Evolutionary conservation across 164 flowering plant species (phyloP).

Genomic region (Malania oleifera): DNA sequence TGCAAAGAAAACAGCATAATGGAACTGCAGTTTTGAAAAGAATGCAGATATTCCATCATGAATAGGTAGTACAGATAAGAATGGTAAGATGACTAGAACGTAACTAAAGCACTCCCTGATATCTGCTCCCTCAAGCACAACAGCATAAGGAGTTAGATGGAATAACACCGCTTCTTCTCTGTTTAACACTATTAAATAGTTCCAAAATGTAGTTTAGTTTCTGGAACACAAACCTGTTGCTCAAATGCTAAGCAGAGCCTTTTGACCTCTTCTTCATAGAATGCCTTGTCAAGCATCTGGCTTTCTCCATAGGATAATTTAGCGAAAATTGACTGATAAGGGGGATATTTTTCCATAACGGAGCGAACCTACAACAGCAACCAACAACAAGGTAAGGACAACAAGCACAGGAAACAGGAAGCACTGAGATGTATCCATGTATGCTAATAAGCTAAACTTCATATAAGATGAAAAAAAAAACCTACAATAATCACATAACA

Average conservation of each 20-base stretch:
- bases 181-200: too few species aligned
- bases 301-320: conserved; percentile 95
- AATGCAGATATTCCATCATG: not conserved
- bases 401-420: not conserved
- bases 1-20: conserved; percentile 90
- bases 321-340: conserved; percentile 89
- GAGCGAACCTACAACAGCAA: conserved; percentile 64
- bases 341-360: conserved; percentile 96
- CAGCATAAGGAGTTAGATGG: too few species aligned
- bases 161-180: too few species aligned
- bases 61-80: too few species aligned
- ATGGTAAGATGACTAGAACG: too few species aligned
- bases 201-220: too few species aligned
- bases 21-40: conserved; percentile 60
- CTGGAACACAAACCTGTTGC: conserved; percentile 67
- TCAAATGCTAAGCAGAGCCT: conserved; percentile 94
- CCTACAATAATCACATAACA: conserved; percentile 6
- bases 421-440: not conserved
- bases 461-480: not conserved
- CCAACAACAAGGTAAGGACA: not conserved
- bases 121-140: too few species aligned
- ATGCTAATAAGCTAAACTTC: not conserved
- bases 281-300: conserved; percentile 98
- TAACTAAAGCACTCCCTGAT: too few species aligned
- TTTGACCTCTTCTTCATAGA: conserved; percentile 98